Evolutionary conservation across 352 stramenopile species (phyloP).

Genomic region (Phytophthora meadii): DNA sequence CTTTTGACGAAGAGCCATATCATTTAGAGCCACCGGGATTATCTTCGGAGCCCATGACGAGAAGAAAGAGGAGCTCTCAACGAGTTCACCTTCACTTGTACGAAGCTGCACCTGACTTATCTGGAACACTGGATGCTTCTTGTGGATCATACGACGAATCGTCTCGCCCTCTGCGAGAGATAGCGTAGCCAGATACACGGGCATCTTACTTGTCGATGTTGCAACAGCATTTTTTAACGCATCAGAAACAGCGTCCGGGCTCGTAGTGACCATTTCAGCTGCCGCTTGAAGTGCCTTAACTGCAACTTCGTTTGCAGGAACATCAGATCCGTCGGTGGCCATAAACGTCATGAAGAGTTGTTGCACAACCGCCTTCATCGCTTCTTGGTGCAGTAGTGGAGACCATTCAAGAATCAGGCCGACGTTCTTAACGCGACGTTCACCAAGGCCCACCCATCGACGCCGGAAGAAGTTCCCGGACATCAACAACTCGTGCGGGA

Average conservation of each 20-base stretch:
- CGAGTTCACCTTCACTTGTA: conserved; percentile 81
- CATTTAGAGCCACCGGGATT: neutral
- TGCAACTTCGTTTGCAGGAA: conserved; percentile 70
- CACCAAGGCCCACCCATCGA: conserved; percentile 87
- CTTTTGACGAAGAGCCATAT: conserved; percentile 32
- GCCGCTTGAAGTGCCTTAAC: conserved; percentile 58
- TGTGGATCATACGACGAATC: conserved; percentile 96
- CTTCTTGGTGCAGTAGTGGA: conserved; percentile 73
- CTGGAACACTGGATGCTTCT: conserved; percentile 79
- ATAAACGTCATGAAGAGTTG: conserved; percentile 70
- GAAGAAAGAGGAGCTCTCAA: conserved; percentile 83
- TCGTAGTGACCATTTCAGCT: conserved; percentile 38
- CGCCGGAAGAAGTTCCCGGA: conserved; percentile 92
- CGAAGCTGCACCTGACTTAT: conserved; percentile 74
- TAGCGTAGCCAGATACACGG: conserved; percentile 94
- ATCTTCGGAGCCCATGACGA: conserved; percentile 49
- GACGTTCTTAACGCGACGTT: conserved; percentile 90
- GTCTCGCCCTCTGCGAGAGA: conserved; percentile 98
- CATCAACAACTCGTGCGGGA: conserved; percentile 72
- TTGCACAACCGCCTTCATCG: conserved; percentile 72
- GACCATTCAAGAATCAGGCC: conserved; percentile 90
- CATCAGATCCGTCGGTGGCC: conserved; percentile 20
- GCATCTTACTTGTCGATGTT: conserved; percentile 39
- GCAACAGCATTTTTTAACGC: conserved; percentile 56
- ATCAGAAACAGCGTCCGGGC: conserved; percentile 27